Base-by-base conservation (phyloP, 2,329 filamentous ascomycete species). In the Colletotrichum lini region DNA sequence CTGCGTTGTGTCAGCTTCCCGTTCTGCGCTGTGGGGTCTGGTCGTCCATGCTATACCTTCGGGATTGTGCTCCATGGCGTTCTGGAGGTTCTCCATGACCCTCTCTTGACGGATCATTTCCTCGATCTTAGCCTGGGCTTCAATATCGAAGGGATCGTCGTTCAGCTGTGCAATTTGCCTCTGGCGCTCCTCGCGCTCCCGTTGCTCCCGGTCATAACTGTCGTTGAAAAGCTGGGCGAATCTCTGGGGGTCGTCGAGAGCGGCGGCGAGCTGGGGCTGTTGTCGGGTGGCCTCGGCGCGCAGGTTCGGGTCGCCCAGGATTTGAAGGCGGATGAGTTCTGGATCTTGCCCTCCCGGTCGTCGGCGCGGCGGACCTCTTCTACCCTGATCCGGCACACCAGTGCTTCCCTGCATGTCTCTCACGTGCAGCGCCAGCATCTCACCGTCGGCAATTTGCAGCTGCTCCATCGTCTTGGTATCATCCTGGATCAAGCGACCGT, bases 101-200 rank as follows among this genome's bases (percentile, higher is more conserved):
- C 92, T 89, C 83, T 98, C 94, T 82, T 98, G 94, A 66, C 96
- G 92, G 79, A 99, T 99, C 82, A 98, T 97, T 83, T 99, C 96
- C 79, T 96, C 96, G 73, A 99, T 99, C 83, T 92, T 94, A 57
- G 88, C 88, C 83, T 99, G 96, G 10, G 95, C 94, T 74, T 98
- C 95, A 35, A 94, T 85, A 79, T 99, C 96, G 83, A 98, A 98
- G 0, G 96, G 95, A 78, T 99, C 96, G 12, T 95, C 93, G 80
- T 98, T 98, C 72, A 98, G 86, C 78, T 93, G 88, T 73, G 92
- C 91, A 76, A 98, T 95, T 80, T 96, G 91, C 64, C 93, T 91
- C 80, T 95, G 91, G 71, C 96, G 92, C 80, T 95, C 92, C 38
- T 88, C 87, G 72, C 95, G 92, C 68, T 92, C 89, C 67, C 93